phyloP scores from a whole-genome alignment of 2,329 filamentous ascomycete species.

The Colletotrichum plurivorum region DNA sequence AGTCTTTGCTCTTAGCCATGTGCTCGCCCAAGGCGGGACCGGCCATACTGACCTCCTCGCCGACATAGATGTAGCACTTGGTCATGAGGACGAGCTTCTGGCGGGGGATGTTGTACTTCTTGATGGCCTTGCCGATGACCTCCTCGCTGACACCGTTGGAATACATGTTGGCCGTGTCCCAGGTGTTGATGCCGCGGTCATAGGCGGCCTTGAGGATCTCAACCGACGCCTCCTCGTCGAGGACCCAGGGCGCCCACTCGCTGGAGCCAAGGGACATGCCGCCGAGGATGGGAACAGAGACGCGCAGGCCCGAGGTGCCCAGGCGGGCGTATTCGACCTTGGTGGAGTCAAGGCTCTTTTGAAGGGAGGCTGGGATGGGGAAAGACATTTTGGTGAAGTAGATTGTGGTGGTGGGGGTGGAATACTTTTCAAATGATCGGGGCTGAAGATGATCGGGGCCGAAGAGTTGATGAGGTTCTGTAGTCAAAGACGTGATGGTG shows the following conservation, averaged over 20 bases:
- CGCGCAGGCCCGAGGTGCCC: conserved; percentile 33
- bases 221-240: conserved; percentile 25
- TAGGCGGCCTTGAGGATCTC: conserved; percentile 40
- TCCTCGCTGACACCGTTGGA: conserved; percentile 74
- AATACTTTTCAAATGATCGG: neutral
- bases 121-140: conserved; percentile 76
- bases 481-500: neutral
- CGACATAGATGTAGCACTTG: conserved; percentile 56
- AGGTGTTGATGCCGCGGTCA: conserved; percentile 43
- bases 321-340: conserved; percentile 61
- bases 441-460: too few species aligned
- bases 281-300: conserved; percentile 34
- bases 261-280: conserved; percentile 40
- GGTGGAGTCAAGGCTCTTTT: conserved; percentile 46
- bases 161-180: conserved; percentile 69
- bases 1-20: conserved; percentile 50
- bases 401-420: neutral
- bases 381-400: conserved; percentile 12
- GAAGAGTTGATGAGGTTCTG: too few species aligned
- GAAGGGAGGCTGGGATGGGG: conserved; percentile 20
- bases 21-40: conserved; percentile 1
- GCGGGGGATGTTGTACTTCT: conserved; percentile 74
- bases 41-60: conserved; percentile 49
- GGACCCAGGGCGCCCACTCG: conserved; percentile 35
- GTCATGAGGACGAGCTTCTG: conserved; percentile 75